Conservation (phyloP, 495 filamentous ascomycete genomes). For the Neurospora discreta region DNA sequence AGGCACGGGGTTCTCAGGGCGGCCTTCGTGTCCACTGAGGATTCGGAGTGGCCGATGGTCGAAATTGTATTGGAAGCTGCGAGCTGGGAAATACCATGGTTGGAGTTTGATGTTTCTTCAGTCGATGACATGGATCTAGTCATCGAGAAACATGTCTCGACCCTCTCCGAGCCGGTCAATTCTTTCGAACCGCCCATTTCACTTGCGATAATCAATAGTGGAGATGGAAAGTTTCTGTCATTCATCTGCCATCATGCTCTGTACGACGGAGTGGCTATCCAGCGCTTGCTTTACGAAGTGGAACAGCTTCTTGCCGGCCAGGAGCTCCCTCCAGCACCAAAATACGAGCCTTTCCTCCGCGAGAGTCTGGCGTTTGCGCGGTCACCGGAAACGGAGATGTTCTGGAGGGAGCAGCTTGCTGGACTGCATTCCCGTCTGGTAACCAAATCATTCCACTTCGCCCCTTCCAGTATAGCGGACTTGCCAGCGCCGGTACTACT, state of each 20-base stretch:
- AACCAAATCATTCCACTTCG: background rate
- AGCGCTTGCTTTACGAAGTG: constrained; percentile 52
- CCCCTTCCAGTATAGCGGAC: background rate
- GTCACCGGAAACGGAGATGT: constrained; percentile 36
- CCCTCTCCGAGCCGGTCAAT: constrained; percentile 21
- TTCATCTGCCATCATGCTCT: constrained; percentile 66
- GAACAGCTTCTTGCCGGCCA: constrained; percentile 38
- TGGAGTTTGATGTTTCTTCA: constrained; percentile 11
- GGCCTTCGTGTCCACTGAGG: constrained; percentile 45
- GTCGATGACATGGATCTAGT: background rate
- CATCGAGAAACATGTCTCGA: constrained; percentile 17
- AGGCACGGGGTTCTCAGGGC: constrained; percentile 57
- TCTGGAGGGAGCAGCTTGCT: constrained; percentile 47
- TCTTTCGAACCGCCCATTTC: constrained; percentile 25
- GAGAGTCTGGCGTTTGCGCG: constrained; percentile 9
- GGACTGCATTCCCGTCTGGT: constrained; percentile 40
- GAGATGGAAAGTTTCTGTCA: constrained; percentile 31
- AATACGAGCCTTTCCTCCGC: constrained; percentile 33
- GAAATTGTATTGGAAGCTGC: constrained; percentile 42
- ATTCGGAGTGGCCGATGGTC: constrained; percentile 38
- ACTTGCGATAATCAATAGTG: constrained; percentile 19
- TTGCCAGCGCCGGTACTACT: background rate
- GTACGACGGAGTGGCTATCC: constrained; percentile 67
- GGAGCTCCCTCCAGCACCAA: constrained; percentile 29
- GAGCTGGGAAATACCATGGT: constrained; percentile 20